Conservation (phyloP, 2,329 filamentous ascomycete genomes). For the Amesomyces nigricolor region DNA sequence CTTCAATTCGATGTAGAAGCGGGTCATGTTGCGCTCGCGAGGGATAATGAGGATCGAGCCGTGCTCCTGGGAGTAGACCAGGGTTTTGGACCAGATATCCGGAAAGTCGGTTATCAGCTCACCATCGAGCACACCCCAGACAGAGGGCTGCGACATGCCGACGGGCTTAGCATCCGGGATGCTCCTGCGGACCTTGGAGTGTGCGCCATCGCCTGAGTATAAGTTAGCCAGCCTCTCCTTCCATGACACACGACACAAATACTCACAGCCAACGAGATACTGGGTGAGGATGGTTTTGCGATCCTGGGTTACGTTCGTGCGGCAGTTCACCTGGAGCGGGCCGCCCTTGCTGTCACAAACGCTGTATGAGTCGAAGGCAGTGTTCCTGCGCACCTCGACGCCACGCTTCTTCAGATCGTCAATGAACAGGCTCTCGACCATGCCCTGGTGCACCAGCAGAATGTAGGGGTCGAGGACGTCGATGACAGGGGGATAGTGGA, state of each 20-base stretch:
- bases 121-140: slow-evolving; percentile 69
- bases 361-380: slow-evolving; percentile 55
- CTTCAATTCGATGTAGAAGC: slow-evolving; percentile 56
- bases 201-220: slow-evolving; percentile 57
- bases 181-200: slow-evolving; percentile 62
- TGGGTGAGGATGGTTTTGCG: slow-evolving; percentile 46
- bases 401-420: slow-evolving; percentile 62
- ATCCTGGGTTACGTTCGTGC: slow-evolving; percentile 47
- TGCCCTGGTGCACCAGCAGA: slow-evolving; percentile 63
- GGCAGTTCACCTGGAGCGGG: slow-evolving; percentile 47
- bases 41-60: slow-evolving; percentile 71
- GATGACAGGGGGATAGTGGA: slow-evolving; percentile 61
- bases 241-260: background rate
- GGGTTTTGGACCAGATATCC: slow-evolving; percentile 69
- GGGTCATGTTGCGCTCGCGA: slow-evolving; percentile 66
- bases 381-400: slow-evolving; percentile 57
- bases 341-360: slow-evolving; percentile 38
- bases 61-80: slow-evolving; percentile 60
- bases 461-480: slow-evolving; percentile 54
- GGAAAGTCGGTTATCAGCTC: slow-evolving; percentile 67
- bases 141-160: slow-evolving; percentile 46
- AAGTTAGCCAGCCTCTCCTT: slow-evolving; percentile 3
- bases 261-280: slow-evolving; percentile 61
- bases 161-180: slow-evolving; percentile 54
- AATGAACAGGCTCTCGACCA: slow-evolving; percentile 66